Base-by-base conservation (phyloP, 2,329 filamentous ascomycete species). In the Trichoderma atrobrunneum region DNA sequence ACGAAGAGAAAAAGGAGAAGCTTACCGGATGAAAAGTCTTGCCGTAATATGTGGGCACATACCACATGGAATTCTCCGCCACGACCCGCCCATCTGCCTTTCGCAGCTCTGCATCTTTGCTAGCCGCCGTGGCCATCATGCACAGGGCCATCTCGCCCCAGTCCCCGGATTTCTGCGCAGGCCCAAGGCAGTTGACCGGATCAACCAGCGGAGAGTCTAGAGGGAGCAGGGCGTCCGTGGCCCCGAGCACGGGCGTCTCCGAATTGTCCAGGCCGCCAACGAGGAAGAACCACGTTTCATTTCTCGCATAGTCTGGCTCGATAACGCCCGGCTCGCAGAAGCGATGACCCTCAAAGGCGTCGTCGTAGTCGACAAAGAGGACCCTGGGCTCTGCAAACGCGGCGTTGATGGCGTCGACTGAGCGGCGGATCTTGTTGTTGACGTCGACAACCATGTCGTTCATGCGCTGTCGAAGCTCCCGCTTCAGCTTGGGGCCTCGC, bases 241-340 rank as follows among this genome's bases (percentile, higher is more conserved):
- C 48, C 28, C 26, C 57, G 21, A 62, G 61, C 32, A 26, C 34
- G 18, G 54, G 57, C 16, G 16, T 14, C 14, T 60, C 28, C 18
- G 56, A 78, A 66, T 84, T 85, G 67, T 86, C 84, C 4, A 75
- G 72, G 3, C 83, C 84, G 5, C 84, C 84, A 3, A 85, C 83
- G 30, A 85, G 80, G 73, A 86, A 86, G 73, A 86, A 86, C 83
- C 83, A 86, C 0, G 83, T 86, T 26, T 84, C 83, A 24, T 78
- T 79, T 34, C 83, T 79, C 5, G 75, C 74, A 70, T 85, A 85
- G 64, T 84, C 84, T 7, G 85, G 85, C 75, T 86, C 85, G 14
- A 74, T 77, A 5, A 83, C 80, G 59, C 75, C 76, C 18, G 75
- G 78, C 74, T 84, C 82, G 73, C 82, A 84, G 72, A 84, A 86